Base-by-base conservation (phyloP, 2,329 filamentous ascomycete genomes). In the Cladosporium sp. region DNA sequence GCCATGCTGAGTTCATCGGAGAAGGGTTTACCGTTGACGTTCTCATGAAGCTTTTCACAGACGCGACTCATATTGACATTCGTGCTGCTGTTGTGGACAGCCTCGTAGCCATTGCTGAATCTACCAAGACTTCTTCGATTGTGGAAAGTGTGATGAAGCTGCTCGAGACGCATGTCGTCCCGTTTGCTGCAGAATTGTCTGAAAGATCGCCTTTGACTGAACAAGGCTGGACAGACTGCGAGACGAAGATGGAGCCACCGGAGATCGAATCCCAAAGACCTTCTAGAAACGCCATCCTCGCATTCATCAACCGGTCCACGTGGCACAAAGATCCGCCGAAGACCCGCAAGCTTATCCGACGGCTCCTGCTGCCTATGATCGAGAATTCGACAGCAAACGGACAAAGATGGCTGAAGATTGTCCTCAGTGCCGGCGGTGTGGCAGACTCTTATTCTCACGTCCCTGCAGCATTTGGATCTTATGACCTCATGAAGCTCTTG, bases 11-110 rank as follows among this genome's bases (percentile, higher is more conserved):
- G 0, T 74, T 71, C 35, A 64, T 77, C 9, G 66, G 69, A 5
- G 62, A 70, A 15, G 55, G 64, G 0, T 62, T 64, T 15, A 60
- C 72, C 1, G 50, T 74, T 4, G 64, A 67, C 0, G 59, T 75
- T 0, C 62, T 78, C 4, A 50, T 62, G 1, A 61, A 59, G 4
- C 59, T 77, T 5, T 62, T 73, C 2, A 59, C 60, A 4, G 66
- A 60, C 12, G 61, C 65, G 3, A 66, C 65, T 4, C 75, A 78
- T 54, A 60, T 70, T 1, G 75, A 77, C 60, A 69, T 77, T 19
- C 67, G 68, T 3, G 59, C 69, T 8, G 68, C 70, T 6, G 63
- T 71, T 1, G 53, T 74, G 1, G 66, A 70, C 2, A 73, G 68
- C 34, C 61, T 77, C 10, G 52, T 76, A 5, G 60, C 58, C 22